Base-by-base conservation (phyloP, 805 yeast species). In the Metschnikowia kunwiensis region DNA sequence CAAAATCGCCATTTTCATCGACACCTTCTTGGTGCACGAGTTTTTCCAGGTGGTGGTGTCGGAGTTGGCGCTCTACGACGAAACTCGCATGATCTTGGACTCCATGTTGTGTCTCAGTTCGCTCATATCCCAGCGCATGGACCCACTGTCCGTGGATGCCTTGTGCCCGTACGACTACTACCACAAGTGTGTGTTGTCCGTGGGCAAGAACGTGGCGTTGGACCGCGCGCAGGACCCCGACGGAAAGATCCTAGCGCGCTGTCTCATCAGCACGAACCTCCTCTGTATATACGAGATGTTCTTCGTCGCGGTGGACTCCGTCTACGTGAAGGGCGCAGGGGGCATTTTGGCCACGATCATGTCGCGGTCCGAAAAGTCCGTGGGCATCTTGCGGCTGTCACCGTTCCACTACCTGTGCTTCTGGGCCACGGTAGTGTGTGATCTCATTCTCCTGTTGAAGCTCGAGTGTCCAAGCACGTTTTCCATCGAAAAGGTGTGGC, bases 221-320 rank as follows among this genome's bases (percentile, higher is more conserved):
- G 55, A 58, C 4, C 58, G 43, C 12, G 36, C 48, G 11, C 58
- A 55, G 22, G 47, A 43, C 21, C 40, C 47, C 19, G 59, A 58
- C 5, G 51, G 44, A 15, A 64, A 62, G 3, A 51, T 57, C 11
- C 57, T 57, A 19, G 55, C 63, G 2, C 47, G 69, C 18, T 66
- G 72, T 32, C 54, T 66, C 22, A 41, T 65, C 18, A 61, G 68
- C 41, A 63, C 71, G 1, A 57, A 56, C 12, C 44, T 66, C 11
- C 52, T 66, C 12, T 62, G 70, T 26, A 54, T 65, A 10, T 63
- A 62, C 46, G 72, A 66, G 44, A 51, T 65, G 46, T 60, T 61
- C 32, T 65, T 63, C 32, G 59, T 60, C 23, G 68, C 67, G 7
- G 53, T 55, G 16, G 68, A 63, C 30, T 57, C 57, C 24, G 59